Base-by-base conservation (phyloP, 2,329 filamentous ascomycete genomes). In the Fusarium chuoi region DNA sequence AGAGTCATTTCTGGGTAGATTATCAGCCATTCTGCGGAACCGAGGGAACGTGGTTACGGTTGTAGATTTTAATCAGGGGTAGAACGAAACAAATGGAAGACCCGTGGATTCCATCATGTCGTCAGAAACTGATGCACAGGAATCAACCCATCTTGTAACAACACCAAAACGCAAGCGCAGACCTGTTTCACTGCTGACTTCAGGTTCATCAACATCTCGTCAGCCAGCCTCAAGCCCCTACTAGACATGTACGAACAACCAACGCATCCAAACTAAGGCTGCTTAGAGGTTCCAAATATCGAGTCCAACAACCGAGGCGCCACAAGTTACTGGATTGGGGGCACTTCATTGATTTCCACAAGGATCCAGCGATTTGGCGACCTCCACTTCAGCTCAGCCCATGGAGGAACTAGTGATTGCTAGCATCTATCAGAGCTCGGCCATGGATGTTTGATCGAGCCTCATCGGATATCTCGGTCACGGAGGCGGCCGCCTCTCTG, bases 151-250 rank as follows among this genome's bases (percentile, higher is more conserved):
- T 52, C 22, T 62, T 44, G 48, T 54, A 68, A 52, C 18, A 44
- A 24, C n/a, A 28, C 20, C 17, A 33, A 35, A 26, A 39, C n/a
- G 6, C 26, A 38, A 42, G 48, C 13, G 38, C 26, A 62, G 7
- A 35, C 20, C 8, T 30, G 35, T 44, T 39, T 24, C 54, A 30
- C 28, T 9, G 26, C 38, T 68, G 38, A 26, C 42, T 38, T 35
- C 28, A 26, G 39, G 12, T 30, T 68, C 36, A 41, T 22, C 30
- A 52, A 41, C 24, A 41, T 41, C 38, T 51, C 41, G 36, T 52
- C 68, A 71, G 68, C 55, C 46, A 68, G 64, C 55, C 63, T 35
- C 64, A 48, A 28, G 33, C 30, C 57, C 51, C 17, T 42, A 62
- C 58, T 70, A 56, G 28, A 61, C 46, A 44, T 58, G 41, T 46